Evolutionary conservation across 768 basidiomycete genomes (phyloP), one percentile per base, ranked within the genome.

Genomic region (Rhizopogon rudus): DNA sequence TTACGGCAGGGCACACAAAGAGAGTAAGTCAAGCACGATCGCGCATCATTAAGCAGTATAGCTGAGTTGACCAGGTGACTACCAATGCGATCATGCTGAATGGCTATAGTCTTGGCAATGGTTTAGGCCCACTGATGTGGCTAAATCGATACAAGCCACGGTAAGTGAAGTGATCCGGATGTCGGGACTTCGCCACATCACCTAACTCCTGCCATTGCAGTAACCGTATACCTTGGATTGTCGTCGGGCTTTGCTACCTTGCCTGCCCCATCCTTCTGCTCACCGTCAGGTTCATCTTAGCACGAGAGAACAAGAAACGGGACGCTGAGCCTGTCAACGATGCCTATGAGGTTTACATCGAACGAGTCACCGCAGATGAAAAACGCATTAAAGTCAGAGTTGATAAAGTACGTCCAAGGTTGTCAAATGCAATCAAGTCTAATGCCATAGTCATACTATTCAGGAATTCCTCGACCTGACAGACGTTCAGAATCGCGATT

Each of bases 81-180:
- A 71, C 69, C 0, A 90, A 91, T 62, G 86, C 89, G 0, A 82
- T 91, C 58, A 79, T 90, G 77, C 75, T 91, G 10, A 79, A 78
- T 42, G 84, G 86, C 1, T 91, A 90, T 63, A 83, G 82, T 59
- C 57, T 83, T 20, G 81, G 82, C 8, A 89, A 91, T 55, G 73
- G 86, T 2, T 80, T 79, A 0, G 82, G 81, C n/a, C 87, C 88
- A 0, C 86, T 88, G 62, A 87, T 91, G 85, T 91, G 88, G 88
- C 80, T 83, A 63, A 73, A 73, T 0, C 72, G 80, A 65, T 89
- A 86, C 63, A 79, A 77, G 57, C 88, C 87, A 5, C 77, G 86
- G 85, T 84, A 53, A 20, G 70, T 50, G 33, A 12, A 14, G 51
- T 17, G 3, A 44, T 58, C 6, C 12, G 22, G 5, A 20, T 14